Evolutionary conservation across 2,329 filamentous ascomycete species (phyloP).

Genomic region (Fusarium proliferatum): DNA sequence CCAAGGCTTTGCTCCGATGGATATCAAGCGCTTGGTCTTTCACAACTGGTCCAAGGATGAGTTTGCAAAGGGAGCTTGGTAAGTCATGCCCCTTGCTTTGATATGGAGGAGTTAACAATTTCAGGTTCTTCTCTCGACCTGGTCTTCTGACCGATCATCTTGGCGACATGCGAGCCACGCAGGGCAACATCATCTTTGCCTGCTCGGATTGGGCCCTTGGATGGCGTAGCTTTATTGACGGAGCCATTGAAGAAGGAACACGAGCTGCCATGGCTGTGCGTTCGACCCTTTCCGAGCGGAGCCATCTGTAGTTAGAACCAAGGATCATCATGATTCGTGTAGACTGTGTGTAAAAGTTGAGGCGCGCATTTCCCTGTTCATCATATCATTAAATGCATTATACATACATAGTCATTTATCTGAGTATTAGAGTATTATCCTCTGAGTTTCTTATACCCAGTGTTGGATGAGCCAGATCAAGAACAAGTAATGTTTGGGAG

Average conservation of each 20-base stretch:
- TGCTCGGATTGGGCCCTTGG: slow-evolving; percentile 61
- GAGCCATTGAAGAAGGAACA: slow-evolving; percentile 59
- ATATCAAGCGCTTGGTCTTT: slow-evolving; percentile 51
- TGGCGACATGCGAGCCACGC: slow-evolving; percentile 52
- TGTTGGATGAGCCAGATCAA: rapidly evolving
- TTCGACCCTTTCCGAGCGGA: slow-evolving; percentile 3
- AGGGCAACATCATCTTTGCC: slow-evolving; percentile 59
- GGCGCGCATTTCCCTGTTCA: not conserved
- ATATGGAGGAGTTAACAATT: no score
- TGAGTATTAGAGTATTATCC: rapidly evolving
- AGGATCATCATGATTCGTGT: not conserved
- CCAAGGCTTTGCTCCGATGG: slow-evolving; percentile 48
- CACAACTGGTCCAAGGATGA: slow-evolving; percentile 62
- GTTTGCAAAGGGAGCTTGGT: slow-evolving; percentile 58
- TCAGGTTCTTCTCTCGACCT: slow-evolving; percentile 53
- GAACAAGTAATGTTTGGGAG: rapidly evolving
- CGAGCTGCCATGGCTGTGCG: slow-evolving; percentile 42
- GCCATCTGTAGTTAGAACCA: not conserved
- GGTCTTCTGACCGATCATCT: slow-evolving; percentile 53
- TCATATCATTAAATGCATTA: no score
- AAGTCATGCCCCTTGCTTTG: not conserved
- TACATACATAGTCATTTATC: no score
- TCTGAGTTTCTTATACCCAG: not conserved
- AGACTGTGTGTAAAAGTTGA: not conserved
- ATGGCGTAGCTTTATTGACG: slow-evolving; percentile 63